A percentile compares a stretch with the other conserved stretches of the same genome.
These are phyloP conservation scores for Epichloe gansuensis DNA, from an alignment of 2,329 filamentous ascomycete species.

Conservation along the genomic window DNA sequence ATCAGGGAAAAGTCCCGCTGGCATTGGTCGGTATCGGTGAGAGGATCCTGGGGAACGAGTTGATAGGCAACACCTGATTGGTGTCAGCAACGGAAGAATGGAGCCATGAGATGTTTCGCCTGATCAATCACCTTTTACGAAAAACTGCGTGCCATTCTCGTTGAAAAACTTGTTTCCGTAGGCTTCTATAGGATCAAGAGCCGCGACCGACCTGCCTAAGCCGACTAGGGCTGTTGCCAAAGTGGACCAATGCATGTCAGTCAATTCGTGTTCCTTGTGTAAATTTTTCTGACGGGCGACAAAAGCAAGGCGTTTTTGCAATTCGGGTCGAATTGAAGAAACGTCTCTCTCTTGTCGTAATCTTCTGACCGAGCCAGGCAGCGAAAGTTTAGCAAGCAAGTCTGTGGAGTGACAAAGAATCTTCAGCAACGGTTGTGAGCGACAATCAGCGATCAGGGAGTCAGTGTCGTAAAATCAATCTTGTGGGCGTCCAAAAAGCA, in stretches of 20 bases:
- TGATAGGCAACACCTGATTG: conserved; percentile 59
- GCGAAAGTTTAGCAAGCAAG: not conserved
- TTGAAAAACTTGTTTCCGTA: conserved; percentile 79
- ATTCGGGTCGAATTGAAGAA: not conserved
- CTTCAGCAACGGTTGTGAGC: not conserved
- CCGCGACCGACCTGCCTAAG: conserved; percentile 20
- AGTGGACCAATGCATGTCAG: conserved; percentile 26
- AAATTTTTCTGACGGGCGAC: not conserved
- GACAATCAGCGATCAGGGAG: not conserved
- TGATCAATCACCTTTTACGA: conserved; percentile 56
- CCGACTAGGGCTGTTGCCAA: conserved; percentile 22
- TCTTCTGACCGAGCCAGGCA: not conserved
- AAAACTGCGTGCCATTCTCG: conserved; percentile 69
- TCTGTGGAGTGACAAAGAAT: not conserved
- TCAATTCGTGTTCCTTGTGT: not conserved
- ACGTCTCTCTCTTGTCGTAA: not conserved
- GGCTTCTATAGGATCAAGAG: conserved; percentile 36
- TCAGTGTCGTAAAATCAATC: not conserved
- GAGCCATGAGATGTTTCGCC: not conserved
- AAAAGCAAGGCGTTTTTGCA: not conserved
- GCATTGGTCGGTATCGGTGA: conserved; percentile 66
- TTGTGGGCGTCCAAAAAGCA: conserved; percentile 2
- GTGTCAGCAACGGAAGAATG: not conserved
- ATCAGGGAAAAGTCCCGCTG: conserved; percentile 62
- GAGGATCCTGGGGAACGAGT: conserved; percentile 52